These are phyloP conservation scores for Tilletiaria anomala DNA, from an alignment of 1,284 basidiomycete genomes.

Conservation along the genomic window DNA sequence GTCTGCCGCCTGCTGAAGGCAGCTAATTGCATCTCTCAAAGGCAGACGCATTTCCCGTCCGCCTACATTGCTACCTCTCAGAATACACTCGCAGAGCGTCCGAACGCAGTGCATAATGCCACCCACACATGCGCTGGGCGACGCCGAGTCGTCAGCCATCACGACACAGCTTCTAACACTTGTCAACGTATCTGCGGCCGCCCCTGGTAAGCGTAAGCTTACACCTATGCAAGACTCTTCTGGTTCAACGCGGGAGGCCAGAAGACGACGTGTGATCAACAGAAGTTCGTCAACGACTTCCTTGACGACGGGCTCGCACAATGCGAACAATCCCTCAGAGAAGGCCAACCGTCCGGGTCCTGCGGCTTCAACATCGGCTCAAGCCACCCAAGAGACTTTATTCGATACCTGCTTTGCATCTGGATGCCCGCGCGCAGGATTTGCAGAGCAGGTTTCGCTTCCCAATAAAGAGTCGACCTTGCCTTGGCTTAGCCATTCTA, in stretches of 20 bases:
- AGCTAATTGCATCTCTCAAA: too few relatives aligned
- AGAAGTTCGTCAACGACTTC: not conserved
- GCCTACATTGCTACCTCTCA: too few relatives aligned
- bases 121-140: too few relatives aligned
- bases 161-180: slow-evolving; percentile 61
- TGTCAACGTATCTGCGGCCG: slow-evolving; percentile 73
- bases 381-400: not conserved
- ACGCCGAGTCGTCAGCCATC: not conserved
- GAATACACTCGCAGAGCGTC: too few relatives aligned
- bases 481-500: not conserved
- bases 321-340: slow-evolving; percentile 7
- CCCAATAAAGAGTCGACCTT: not conserved
- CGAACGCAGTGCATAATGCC: too few relatives aligned
- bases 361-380: not conserved
- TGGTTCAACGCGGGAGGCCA: slow-evolving; percentile 19
- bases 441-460: not conserved
- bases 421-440: not conserved
- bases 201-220: slow-evolving; percentile 42
- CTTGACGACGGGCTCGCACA: not conserved
- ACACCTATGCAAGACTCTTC: slow-evolving; percentile 41
- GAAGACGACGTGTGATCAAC: slow-evolving; percentile 6
- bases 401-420: not conserved
- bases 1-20: too few relatives aligned
- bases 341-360: not conserved
- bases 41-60: too few relatives aligned